These are phyloP conservation scores for Magnaporthiopsis rhizophila DNA, from an alignment of 2,329 filamentous ascomycete species.

Conservation along the genomic window DNA sequence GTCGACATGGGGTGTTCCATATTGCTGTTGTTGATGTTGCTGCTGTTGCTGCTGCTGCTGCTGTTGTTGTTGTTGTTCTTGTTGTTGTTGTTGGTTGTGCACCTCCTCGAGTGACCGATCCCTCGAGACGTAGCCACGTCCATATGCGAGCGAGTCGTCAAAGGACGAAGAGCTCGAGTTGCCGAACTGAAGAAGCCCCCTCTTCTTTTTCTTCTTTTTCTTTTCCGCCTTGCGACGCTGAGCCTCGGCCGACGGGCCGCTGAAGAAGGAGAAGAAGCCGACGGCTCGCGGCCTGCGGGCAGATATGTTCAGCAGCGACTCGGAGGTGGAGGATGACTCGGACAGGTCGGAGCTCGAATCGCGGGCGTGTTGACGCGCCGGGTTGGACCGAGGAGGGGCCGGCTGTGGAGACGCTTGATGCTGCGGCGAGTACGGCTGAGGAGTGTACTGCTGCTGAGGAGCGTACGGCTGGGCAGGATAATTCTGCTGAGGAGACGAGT, in stretches of 20 bases:
- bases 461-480: background rate
- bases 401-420: constrained; percentile 6
- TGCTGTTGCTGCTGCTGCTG: constrained; percentile 7
- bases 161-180: constrained; percentile 48
- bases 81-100: constrained; percentile 8
- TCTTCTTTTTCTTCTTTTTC: constrained; percentile 26
- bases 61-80: constrained; percentile 8
- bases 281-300: constrained; percentile 19
- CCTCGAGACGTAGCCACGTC: constrained; percentile 34
- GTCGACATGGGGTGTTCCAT: constrained; percentile 1
- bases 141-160: constrained; percentile 49
- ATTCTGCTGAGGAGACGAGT: background rate
- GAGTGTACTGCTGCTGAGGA: background rate
- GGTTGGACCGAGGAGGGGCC: constrained; percentile 6
- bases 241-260: constrained; percentile 17
- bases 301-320: constrained; percentile 26
- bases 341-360: constrained; percentile 21
- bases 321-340: constrained; percentile 24
- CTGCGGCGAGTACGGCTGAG: constrained; percentile 3
- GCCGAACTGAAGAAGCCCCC: constrained; percentile 39
- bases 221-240: constrained; percentile 19
- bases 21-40: constrained; percentile 12
- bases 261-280: constrained; percentile 27
- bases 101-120: constrained; percentile 6
- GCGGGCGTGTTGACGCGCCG: constrained; percentile 13